Evolutionary conservation across 768 basidiomycete species (phyloP), one percentile per base, ranked within the genome.

Genomic region (Leccinum truebloodii): DNA sequence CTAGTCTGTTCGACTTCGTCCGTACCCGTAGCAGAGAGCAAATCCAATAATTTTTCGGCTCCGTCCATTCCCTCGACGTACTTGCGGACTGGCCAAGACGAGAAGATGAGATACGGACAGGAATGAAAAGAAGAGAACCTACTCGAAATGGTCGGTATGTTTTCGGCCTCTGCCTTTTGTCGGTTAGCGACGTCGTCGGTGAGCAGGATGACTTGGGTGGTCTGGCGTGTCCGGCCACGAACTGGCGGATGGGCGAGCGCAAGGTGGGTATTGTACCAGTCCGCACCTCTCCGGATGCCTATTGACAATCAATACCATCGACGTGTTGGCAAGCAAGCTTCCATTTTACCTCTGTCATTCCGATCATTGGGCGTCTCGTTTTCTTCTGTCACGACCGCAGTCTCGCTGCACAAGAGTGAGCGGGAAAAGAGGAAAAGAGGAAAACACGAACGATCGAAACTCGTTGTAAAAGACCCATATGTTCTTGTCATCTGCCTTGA

Each of bases 171-270:
- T 2, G 94, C 95, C 63, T 89, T 89, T 66, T 82, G 79, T 60
- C 90, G 77, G 73, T 97, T 97, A 1, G 86, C 90, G 28, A 81
- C 86, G 69, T 99, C 97, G 71, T 98, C 93, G 0, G 95, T 94
- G 63, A 99, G 78, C 9, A 98, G 81, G 3, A 98, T 79, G 48
- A 96, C 82, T 4, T 79, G 79, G 2, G 92, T 88, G 3, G 81
- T 62, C 44, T 76, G 74, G 37, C 71, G 75, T 10, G 73, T 65
- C 64, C 81, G 83, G 2, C 84, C 84, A 26, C 83, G 84, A 55
- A 83, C 72, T 14, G 79, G 79, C 30, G 80, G 83, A 14, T 78
- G 80, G 6, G 77, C 81, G 3, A 84, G 75, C 0, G 76, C 71
- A 53, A 97, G 75, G 70, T 96, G 94, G 2, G 82, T 71, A 49